Evolutionary conservation across 805 yeast species (phyloP), one percentile per base, ranked within the genome.

Genomic region (Candida glaebosa): DNA sequence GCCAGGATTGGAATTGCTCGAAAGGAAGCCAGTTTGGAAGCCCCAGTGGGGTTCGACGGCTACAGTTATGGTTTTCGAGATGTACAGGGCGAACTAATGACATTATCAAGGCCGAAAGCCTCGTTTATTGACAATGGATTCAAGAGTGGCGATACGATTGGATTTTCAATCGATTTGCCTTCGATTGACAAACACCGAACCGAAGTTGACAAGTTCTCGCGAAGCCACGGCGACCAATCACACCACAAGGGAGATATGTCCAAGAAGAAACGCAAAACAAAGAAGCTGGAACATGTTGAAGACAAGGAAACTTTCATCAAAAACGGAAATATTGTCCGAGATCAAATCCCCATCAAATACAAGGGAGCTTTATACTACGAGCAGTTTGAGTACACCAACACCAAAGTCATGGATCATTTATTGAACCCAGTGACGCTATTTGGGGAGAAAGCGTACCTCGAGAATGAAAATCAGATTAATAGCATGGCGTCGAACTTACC

Each of bases 21-120:
- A 39, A 74, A 88, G 46, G 98, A 91, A 55, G 93, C 96, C 2
- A 78, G 88, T 38, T 62, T 90, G 34, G 97, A 91, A 51, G 96
- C 95, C 0, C 98, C 99, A 0, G 93, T 90, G 4, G 99, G 99
- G 2, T 87, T 79, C 53, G 98, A 93, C 61, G 91, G 89, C 0
- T 93, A 89, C 63, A 91, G 96, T 0, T 91, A 93, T 60, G 97
- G 96, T 2, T 55, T 93, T 2, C 72, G 97, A 44, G 97, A 91
- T 62, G 73, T 75, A 28, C 71, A 75, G 5, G 90, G 95, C 2
- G 85, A 86, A 49, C 78, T 77, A 20, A 72, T 93, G 18, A 95
- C 93, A 48, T 63, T 84, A 34, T 82, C 91, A 44, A 73, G 90
- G 37, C 87, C 88, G 0, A 56, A 61, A 18, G 71, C 74, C 25